Conservation (phyloP, 345 rosid species). For the Cardamine resedifolia region DNA sequence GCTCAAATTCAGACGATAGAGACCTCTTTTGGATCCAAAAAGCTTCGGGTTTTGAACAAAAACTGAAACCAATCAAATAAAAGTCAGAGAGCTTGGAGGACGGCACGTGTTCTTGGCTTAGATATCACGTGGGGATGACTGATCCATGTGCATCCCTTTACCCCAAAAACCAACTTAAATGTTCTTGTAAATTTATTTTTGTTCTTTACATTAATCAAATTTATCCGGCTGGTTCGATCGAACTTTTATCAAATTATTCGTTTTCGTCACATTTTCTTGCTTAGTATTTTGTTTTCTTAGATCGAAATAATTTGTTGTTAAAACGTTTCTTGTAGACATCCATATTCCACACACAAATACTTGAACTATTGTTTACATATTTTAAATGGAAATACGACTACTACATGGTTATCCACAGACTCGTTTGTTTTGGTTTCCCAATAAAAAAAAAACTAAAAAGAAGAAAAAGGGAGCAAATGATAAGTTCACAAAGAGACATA, state of each 20-base stretch:
- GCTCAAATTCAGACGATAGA: conserved; percentile 40
- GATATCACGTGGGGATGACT: conserved; percentile 39
- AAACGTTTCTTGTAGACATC: not conserved
- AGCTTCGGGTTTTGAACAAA: conserved; percentile 34
- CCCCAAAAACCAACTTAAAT: conserved; percentile 29
- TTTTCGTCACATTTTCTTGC: not conserved
- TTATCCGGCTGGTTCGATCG: not conserved
- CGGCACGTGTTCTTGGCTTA: conserved; percentile 38
- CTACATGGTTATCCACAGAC: conserved; percentile 17
- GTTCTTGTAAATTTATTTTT: not conserved
- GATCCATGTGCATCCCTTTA: conserved; percentile 37
- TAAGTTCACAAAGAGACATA: conserved; percentile 34
- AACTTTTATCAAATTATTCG: not conserved
- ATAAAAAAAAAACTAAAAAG: conserved; percentile 18
- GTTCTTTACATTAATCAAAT: not conserved
- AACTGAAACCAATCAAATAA: conserved; percentile 33
- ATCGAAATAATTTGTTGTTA: not conserved
- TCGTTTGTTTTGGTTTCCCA: conserved; percentile 18
- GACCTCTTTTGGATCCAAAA: conserved; percentile 43
- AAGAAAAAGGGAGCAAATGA: conserved; percentile 16
- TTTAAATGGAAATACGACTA: not conserved
- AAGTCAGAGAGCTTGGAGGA: conserved; percentile 35
- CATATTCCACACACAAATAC: not conserved
- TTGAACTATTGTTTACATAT: not conserved
- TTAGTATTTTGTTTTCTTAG: not conserved